Evolutionary conservation across 805 yeast genomes (phyloP), one percentile per base, ranked within the genome.

Genomic region (Candida morakotiae): DNA sequence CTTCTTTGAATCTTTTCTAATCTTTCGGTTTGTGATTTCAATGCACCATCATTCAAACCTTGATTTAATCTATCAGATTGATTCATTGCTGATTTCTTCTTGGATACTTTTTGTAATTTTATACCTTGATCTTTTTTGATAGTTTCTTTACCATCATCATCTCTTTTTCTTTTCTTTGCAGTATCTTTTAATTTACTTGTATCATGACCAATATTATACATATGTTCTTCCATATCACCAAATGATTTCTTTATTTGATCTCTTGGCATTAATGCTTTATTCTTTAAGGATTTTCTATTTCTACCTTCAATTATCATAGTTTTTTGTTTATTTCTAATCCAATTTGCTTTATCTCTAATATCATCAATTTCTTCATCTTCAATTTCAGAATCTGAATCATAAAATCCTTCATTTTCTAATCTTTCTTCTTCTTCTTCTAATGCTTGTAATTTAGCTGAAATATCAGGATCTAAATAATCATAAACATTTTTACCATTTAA

Each of bases 251-350:
- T 75, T 46, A 81, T 65, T 58, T 89, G 87, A 36, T 95, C 94
- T 65, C 94, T 80, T 37, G 97, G 96, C 82, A 87, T 81, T 30
- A 87, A 70, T 30, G 95, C 83, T 60, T 79, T 82, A 69, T 87
- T 87, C 69, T 87, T 87, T 56, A 87, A 69, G 27, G 91, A 79
- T 67, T 87, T 89, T 71, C 87, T 84, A 58, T 79, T 75, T 64
- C 97, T 77, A 19, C 93, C 85, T 44, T 85, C 95, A 52, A 81
- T 79, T 55, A 83, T 83, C 95, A 93, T 91, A 64, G 75, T 76
- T 78, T 88, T 87, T 71, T 89, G 97, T 62, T 87, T 89, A 60
- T 87, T 80, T 67, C 98, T 83, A 53, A 93, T 88, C 98, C 98
- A 93, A 39, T 64, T 71, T 20, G 98, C 98, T 68, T 93, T 93